Evolutionary conservation across 306 rosid species (phyloP), one percentile per base, ranked within the genome.

Genomic region (Mimosa pudica): DNA sequence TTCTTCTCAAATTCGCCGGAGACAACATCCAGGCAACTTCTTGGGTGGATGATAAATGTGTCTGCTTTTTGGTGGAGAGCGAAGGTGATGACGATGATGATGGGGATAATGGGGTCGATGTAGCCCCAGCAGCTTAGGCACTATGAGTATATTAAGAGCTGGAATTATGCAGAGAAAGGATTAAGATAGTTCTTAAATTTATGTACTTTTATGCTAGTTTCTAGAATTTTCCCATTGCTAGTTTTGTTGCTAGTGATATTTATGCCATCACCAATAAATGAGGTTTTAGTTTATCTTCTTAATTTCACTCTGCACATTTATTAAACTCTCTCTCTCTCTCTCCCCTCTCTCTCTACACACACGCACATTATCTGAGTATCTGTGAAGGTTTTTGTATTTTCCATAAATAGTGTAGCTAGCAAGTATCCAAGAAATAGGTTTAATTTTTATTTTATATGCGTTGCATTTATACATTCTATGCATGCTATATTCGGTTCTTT

Each of bases 91-190:
- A 86, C 2, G 85, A 84, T 0, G 87, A 76, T 0, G 91, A 89
- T 1, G 87, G 74, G 3, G 79, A 82, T 4, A 47, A 55, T 2
- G 85, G 84, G 6, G 12, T 80, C 0, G 79, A 73, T 32, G 57
- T 90, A 36, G 92, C 92, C 0, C 94, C 88, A 0, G 92, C 92
- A 1, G 89, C 94, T 4, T 88, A 71, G 18, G 38, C 35, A 20
- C 68, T n/a, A 24, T 11, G 70, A 74, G 77, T 46, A 62, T n/a
- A 58, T 36, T 33, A 55, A 67, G 35, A 77, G 72, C 70, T 81
- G 77, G 33, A 58, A 63, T 17, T 51, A 69, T 38, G 32, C 11
- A 41, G 16, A 67, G 32, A 67, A 45, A 48, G 6, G 33, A n/a
- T 55, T 55, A 57, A 61, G 36, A 55, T 24, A 24, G 30, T 24